phyloP scores from a whole-genome alignment of 129 eudicot species.

The Artemisia annua region DNA sequence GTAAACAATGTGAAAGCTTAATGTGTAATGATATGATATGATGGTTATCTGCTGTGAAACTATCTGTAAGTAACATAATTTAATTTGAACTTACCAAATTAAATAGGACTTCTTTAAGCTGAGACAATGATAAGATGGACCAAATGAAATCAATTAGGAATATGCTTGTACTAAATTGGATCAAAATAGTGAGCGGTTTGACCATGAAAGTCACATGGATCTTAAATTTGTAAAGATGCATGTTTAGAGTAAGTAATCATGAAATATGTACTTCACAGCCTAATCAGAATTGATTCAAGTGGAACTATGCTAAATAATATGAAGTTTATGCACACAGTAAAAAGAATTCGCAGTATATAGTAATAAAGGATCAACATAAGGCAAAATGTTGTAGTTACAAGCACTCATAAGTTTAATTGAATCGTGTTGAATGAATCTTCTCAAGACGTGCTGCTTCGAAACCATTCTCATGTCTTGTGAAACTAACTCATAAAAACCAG shows the following conservation, averaged over 20 bases:
- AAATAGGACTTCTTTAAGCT: too few relatives aligned
- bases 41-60: too few relatives aligned
- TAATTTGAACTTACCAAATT: too few relatives aligned
- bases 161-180: neutral
- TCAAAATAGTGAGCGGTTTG: constrained; percentile 10
- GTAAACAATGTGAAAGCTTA: too few relatives aligned
- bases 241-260: neutral
- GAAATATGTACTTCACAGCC: constrained; percentile 1
- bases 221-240: neutral
- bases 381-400: constrained; percentile 25
- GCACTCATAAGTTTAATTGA: constrained; percentile 1
- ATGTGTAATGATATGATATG: too few relatives aligned
- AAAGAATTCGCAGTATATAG: constrained; percentile 23
- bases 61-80: too few relatives aligned
- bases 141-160: too few relatives aligned
- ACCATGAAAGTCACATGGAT: constrained; percentile 16
- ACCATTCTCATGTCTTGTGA: neutral
- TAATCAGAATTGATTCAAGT: constrained; percentile 17
- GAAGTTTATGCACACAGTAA: constrained; percentile 17
- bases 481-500: constrained; percentile 42
- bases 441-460: too few relatives aligned
- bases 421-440: neutral
- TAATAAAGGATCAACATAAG: constrained; percentile 11
- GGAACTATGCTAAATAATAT: neutral
- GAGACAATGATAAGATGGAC: too few relatives aligned